A percentile compares a stretch with the other conserved stretches of the same genome.
Evolutionary conservation across 1,284 basidiomycete species (phyloP).

Genomic region (Microbotryum violaceum): DNA sequence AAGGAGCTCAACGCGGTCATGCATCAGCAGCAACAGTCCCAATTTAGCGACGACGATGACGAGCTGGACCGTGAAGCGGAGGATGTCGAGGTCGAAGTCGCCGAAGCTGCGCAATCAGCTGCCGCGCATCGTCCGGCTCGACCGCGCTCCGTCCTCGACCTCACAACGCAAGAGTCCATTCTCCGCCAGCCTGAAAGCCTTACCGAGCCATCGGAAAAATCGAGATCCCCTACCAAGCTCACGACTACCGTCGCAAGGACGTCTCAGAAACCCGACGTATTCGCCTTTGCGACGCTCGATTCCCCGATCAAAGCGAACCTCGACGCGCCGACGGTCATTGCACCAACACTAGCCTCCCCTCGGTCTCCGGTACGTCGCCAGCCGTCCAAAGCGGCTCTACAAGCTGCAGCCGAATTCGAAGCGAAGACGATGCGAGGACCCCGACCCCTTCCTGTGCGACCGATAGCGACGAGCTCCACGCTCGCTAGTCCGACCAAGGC

Average conservation of each 20-base stretch:
- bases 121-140: neutral
- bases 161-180: too few relatives aligned
- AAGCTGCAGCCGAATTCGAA: neutral
- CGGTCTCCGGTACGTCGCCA: neutral
- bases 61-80: too few relatives aligned
- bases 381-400: neutral
- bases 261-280: conserved; percentile 5
- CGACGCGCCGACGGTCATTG: neutral
- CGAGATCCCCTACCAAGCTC: too few relatives aligned
- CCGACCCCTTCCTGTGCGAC: conserved; percentile 13
- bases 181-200: too few relatives aligned
- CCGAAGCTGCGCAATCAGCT: neutral
- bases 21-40: conserved; percentile 7
- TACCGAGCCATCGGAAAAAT: too few relatives aligned
- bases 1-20: conserved; percentile 28
- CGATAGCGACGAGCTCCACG: neutral
- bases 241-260: too few relatives aligned
- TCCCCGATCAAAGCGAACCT: conserved; percentile 23
- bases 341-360: neutral
- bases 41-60: conserved; percentile 25
- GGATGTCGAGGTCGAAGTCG: neutral
- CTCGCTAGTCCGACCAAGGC: conserved; percentile 2
- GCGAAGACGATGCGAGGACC: neutral
- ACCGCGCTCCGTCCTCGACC: neutral
- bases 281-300: conserved; percentile 20